Conservation (phyloP, 2,329 filamentous ascomycete species). For the Stachybotrys chartarum region DNA sequence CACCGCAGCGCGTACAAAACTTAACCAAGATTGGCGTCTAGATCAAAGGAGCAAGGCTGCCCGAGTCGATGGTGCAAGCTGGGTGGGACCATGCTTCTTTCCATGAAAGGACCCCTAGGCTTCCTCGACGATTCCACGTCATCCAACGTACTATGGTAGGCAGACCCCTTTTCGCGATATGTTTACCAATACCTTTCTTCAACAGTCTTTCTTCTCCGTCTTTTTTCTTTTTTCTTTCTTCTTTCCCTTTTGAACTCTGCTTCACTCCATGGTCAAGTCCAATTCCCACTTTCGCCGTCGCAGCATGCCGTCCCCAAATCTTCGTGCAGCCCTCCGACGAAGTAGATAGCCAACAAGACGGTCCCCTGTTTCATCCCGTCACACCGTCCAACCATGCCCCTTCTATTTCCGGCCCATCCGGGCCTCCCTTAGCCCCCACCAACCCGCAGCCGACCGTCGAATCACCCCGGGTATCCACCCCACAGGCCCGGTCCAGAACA, state of each 20-base stretch:
- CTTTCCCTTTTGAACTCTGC: neutral
- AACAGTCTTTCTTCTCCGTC: neutral
- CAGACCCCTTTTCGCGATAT: no score
- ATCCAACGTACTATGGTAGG: neutral
- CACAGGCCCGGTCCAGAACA: slow-evolving; percentile 1
- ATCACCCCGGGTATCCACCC: neutral
- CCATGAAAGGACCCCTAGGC: no score
- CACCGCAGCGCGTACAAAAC: no score
- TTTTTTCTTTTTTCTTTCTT: neutral
- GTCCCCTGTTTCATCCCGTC: neutral
- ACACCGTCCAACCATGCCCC: neutral
- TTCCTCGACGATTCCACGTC: neutral
- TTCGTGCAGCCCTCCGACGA: no score
- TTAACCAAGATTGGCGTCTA: no score
- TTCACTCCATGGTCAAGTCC: neutral
- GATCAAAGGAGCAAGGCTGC: no score
- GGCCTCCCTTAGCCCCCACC: neutral
- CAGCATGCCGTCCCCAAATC: no score
- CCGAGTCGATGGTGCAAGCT: no score
- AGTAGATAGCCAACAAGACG: neutral
- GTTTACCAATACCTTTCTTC: no score
- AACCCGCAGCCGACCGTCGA: neutral
- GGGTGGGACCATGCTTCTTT: no score
- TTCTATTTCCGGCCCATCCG: neutral
- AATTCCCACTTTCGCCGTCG: neutral